phyloP scores from a whole-genome alignment of 495 filamentous ascomycete species.

The Podospora conica region DNA sequence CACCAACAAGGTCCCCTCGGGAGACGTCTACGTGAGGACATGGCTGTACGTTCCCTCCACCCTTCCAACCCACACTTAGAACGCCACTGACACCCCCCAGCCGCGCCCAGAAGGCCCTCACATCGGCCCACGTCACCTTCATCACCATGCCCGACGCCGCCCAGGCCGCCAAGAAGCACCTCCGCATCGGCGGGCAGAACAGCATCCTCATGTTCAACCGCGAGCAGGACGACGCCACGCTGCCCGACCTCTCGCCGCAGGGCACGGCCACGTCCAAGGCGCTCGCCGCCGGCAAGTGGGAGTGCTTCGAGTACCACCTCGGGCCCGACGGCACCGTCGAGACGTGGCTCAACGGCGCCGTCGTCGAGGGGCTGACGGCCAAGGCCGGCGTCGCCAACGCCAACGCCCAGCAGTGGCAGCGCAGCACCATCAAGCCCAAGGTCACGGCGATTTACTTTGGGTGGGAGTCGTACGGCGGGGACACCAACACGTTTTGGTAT shows the following conservation, averaged over 20 bases:
- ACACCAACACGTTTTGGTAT: constrained; percentile 54
- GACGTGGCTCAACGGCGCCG: constrained; percentile 50
- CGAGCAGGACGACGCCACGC: constrained; percentile 54
- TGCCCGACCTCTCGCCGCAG: constrained; percentile 51
- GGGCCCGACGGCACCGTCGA: constrained; percentile 49
- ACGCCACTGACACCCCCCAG: constrained; percentile 27
- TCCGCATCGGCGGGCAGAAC: constrained; percentile 53
- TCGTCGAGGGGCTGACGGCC: constrained; percentile 44
- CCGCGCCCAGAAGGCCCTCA: constrained; percentile 48
- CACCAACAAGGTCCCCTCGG: constrained; percentile 48
- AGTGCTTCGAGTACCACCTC: constrained; percentile 55
- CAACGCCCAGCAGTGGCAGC: constrained; percentile 48
- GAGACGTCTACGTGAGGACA: constrained; percentile 49
- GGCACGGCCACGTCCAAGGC: constrained; percentile 46
- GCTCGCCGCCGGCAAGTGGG: constrained; percentile 43
- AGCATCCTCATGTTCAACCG: constrained; percentile 56
- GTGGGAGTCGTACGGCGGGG: constrained; percentile 54
- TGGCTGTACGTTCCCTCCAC: constrained; percentile 41
- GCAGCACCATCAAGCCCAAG: constrained; percentile 41
- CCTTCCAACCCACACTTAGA: constrained; percentile 13
- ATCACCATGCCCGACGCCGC: constrained; percentile 55
- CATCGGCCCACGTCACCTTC: constrained; percentile 51
- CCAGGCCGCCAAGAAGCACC: constrained; percentile 49
- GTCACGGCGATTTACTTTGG: constrained; percentile 52
- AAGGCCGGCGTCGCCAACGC: constrained; percentile 38